Base-by-base conservation (phyloP, 2,329 filamentous ascomycete genomes). In the Fusarium udum region DNA sequence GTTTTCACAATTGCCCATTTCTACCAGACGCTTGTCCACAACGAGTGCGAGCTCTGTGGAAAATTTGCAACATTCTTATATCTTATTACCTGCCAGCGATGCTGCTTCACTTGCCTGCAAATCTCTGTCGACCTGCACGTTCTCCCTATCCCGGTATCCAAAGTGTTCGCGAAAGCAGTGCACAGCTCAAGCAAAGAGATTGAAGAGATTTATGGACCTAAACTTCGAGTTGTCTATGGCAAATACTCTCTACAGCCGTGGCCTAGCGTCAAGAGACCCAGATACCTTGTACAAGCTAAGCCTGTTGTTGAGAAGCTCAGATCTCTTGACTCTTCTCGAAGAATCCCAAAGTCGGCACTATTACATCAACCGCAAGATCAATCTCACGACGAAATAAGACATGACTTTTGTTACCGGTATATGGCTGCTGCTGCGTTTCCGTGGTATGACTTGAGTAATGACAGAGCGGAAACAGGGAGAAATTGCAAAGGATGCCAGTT, bases 401-500 rank as follows among this genome's bases (percentile, higher is more conserved):
- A 71, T 20, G n/a, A 24, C 16, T 49, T 56, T n/a, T 69, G 65
- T 22, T 55, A 53, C 9, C 68, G 69, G 28, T 72, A 69, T 14
- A 72, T 72, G 69, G 40, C 55, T 4, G 34, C 53, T 6, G 46
- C 68, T 0, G 55, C 49, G 1, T 69, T 72, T 7, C 69, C 64
- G 3, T 72, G 59, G 59, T 69, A 57, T 7, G 55, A 72, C 22
- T 15, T 34, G 3, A 26, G 7, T 20, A 16, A 24, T 3, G 28
- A 46, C 14, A 36, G 48, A 16, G 4, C 42, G 6, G 69, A 72
- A 6, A 4, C 7, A 18, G 69, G 69, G 2, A 14, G 64, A 24
- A 72, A 34, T 18, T 72, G 69, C 28, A 71, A 68, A 34, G 69
- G 68, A 13, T 72, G 68, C 16, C 69, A 72, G 24, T 64, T 72